Evolutionary conservation across 768 basidiomycete genomes (phyloP), one percentile per base, ranked within the genome.

Genomic region (Lactarius sanguifluus): DNA sequence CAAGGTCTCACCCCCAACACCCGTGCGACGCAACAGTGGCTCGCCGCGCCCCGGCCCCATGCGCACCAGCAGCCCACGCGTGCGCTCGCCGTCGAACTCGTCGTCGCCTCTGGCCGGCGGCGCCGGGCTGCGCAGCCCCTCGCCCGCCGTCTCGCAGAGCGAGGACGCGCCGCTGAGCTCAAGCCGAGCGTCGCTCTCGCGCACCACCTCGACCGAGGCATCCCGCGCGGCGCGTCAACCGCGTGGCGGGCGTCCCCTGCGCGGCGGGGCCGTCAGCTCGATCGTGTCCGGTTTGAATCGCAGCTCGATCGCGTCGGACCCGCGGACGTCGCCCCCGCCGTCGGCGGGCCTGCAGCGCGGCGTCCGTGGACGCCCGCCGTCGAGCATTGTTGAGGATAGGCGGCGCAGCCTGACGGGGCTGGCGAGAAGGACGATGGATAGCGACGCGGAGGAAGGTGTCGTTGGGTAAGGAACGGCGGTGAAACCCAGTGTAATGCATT

Each of bases 391-490:
- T 7, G 67, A 69, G 2, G 67, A 64, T 2, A 61, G 8, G 54
- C 59, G 71, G 50, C 59, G 62, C 20, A 71, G 63, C 43, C 16
- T 71, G 64, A 75, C 75, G 54, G 75, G 77, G 18, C 73, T 81
- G 65, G 87, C 89, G 61, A 83, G 90, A 73, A 83, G 90, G 75
- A 91, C 90, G 58, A 89, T 90, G 87, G 89, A 88, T 50, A 90
- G 89, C 73, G 91, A 92, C 72, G 90, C 90, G 41, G 91, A 93
- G 74, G 91, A 67, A 23, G 52, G 62, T 28, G 62, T 67, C 3
- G 34, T 67, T 12, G 62, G 62, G 20, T 67, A 60, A 56, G 10
- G 18, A 30, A 9, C 9, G 18, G 30, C 7, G 52, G 28, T 45
- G 13, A 56, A 56, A 28, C 25, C 13, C 1, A 30, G 15, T 56